Evolutionary conservation across 1,284 basidiomycete genomes (phyloP).

Genomic region (Malassezia nana): DNA sequence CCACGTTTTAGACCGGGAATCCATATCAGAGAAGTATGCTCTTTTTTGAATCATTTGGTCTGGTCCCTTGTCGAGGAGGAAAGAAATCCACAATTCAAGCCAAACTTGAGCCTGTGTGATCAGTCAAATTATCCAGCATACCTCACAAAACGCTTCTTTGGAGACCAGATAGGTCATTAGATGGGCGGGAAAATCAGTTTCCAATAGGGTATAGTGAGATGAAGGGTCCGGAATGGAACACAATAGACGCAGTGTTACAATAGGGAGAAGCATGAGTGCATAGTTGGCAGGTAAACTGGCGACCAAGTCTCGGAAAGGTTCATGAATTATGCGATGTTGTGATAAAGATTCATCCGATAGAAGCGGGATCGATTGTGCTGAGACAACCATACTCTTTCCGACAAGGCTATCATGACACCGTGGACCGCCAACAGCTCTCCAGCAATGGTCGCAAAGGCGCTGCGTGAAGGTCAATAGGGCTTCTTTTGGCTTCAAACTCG

Average conservation of each 20-base stretch:
- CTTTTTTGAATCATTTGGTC: background rate
- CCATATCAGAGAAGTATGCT: background rate
- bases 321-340: background rate
- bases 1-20: background rate
- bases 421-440: background rate
- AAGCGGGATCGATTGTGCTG: background rate
- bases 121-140: background rate
- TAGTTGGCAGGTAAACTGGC: background rate
- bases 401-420: background rate
- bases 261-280: background rate
- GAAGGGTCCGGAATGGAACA: background rate
- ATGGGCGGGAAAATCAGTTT: background rate
- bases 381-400: background rate
- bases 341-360: background rate
- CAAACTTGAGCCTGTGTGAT: background rate
- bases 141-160: constrained; percentile 2
- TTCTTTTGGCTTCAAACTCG: background rate
- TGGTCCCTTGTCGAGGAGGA: background rate
- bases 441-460: background rate
- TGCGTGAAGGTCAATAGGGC: background rate
- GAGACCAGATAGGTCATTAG: background rate
- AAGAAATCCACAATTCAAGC: background rate
- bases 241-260: background rate
- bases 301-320: background rate
- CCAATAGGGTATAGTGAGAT: background rate